Base-by-base conservation (phyloP, 164 flowering plant genomes). In the Tetracentron sinense region DNA sequence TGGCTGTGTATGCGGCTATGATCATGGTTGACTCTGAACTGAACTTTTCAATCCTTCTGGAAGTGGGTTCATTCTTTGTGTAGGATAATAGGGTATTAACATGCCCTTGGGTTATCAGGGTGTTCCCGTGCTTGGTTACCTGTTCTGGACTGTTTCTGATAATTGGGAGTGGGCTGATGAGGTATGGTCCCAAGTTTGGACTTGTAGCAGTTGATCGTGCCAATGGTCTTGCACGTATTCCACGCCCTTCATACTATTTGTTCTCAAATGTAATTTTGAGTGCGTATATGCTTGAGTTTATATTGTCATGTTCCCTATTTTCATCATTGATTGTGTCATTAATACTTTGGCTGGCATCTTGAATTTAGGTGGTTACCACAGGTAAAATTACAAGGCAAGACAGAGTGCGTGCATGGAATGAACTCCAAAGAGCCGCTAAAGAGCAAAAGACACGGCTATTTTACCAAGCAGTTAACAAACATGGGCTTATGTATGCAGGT, bases 91-190 rank as follows among this genome's bases (percentile, higher is more conserved):
- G 5, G 21, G 2, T 27, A 11, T 42, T 46, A 27, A 63, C 59
- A 53, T 49, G 47, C 38, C 46, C 27, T 14, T 48, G 21, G 47
- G 63, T 62, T 53, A 68, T 20, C 60, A 94, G 99, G 99, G 99
- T 63, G 96, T 94, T 21, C 96, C 78, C 42, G 84, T 94, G 51
- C 78, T 89, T 68, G 99, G 97, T 48, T 94, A 94, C 69, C 68
- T 94, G 59, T 91, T 91, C 70, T 94, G 99, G 99, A 94, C 99
- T 49, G 85, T 82, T 48, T 91, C 97, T 62, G 99, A 94, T 62
- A 94, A 94, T 60, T 94, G 99, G 99, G 99, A 94, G 74, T 89
- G 98, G 98, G 97, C 99, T 42, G 99, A 94, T 80, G 97, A n/a
- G n/a, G n/a, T n/a, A n/a, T n/a, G n/a, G n/a, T n/a, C n/a, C n/a